Percentiles rank a stretch among this genome's conserved stretches.
These are phyloP conservation scores for Holtermanniella nyarrowii DNA, from an alignment of 768 basidiomycete species.

Conservation along the genomic window DNA sequence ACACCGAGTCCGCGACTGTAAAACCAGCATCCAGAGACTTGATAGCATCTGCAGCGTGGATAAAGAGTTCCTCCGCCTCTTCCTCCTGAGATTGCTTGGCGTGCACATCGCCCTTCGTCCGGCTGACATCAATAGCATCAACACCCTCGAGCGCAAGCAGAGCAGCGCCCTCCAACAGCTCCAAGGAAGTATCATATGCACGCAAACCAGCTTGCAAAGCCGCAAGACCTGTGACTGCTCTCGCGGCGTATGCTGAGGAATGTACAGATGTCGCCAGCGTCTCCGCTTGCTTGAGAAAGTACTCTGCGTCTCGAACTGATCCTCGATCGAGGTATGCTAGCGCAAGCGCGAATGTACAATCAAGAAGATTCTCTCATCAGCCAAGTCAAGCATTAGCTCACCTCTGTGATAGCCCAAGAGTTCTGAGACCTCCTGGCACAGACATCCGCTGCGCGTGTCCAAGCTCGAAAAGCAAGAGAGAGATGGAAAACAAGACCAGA, in stretches of 20 bases:
- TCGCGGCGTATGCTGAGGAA: conserved; percentile 54
- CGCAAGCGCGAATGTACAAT: conserved; percentile 55
- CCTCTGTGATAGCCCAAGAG: too few species aligned
- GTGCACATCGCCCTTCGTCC: conserved; percentile 24
- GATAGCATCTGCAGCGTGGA: conserved; percentile 22
- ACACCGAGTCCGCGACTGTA: conserved; percentile 19
- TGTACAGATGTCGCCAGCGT: conserved; percentile 61
- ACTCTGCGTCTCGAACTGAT: conserved; percentile 72
- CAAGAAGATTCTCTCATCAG: conserved; percentile 48
- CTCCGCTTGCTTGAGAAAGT: conserved; percentile 67
- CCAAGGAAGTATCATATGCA: conserved; percentile 3
- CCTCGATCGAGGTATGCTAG: conserved; percentile 62
- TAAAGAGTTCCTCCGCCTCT: conserved; percentile 51
- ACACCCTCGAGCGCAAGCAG: conserved; percentile 15
- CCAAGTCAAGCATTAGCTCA: too few species aligned
- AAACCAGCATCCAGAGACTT: conserved; percentile 47
- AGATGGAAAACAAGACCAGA: conserved; percentile 51
- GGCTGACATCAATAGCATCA: conserved; percentile 20
- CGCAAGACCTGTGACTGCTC: conserved; percentile 57
- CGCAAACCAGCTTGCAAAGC: conserved; percentile 59
- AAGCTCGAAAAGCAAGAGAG: conserved; percentile 63
- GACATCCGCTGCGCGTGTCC: conserved; percentile 67
- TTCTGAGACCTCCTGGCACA: conserved; percentile 46
- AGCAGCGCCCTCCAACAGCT: not conserved
- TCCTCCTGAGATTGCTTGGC: conserved; percentile 40